A percentile compares a stretch with the other conserved stretches of the same genome.
These are phyloP conservation scores for Rostrohypoxylon terebratum DNA, from an alignment of 495 filamentous ascomycete genomes.

Conservation along the genomic window DNA sequence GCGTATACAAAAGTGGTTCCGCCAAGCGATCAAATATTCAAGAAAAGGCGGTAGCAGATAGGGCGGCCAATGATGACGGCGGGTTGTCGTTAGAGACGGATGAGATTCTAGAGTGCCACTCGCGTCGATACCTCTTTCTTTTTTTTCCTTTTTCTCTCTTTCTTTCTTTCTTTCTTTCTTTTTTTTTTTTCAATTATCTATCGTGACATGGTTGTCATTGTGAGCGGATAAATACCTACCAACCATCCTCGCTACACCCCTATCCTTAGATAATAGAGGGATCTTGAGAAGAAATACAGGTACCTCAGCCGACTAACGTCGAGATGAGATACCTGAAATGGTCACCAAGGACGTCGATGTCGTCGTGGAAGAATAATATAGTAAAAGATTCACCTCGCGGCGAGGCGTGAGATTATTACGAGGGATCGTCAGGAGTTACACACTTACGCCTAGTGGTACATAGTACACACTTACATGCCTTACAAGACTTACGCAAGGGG, in stretches of 20 bases:
- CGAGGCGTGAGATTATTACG: slow-evolving; percentile 36
- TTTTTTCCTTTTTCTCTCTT: slow-evolving; percentile 11
- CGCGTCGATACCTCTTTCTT: slow-evolving; percentile 25
- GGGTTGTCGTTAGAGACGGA: slow-evolving; percentile 13
- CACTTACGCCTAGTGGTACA: slow-evolving; percentile 23
- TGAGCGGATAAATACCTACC: slow-evolving; percentile 39
- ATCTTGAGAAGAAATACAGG: neutral
- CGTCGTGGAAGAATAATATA: neutral
- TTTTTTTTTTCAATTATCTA: slow-evolving; percentile 11
- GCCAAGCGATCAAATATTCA: too few relatives aligned
- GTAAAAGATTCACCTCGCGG: neutral
- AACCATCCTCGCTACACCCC: neutral
- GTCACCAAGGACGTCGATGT: neutral
- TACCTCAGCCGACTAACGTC: slow-evolving; percentile 6
- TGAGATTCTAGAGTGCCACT: slow-evolving; percentile 28
- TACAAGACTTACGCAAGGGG: slow-evolving; percentile 36
- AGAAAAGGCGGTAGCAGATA: too few relatives aligned
- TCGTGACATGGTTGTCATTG: slow-evolving; percentile 20
- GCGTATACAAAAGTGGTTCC: too few relatives aligned
- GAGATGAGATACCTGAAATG: neutral
- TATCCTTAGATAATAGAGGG: too few relatives aligned
- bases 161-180: slow-evolving; percentile 17
- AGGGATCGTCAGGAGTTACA: slow-evolving; percentile 37
- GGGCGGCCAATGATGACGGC: slow-evolving; percentile 41
- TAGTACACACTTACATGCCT: slow-evolving; percentile 16